Percentiles rank a stretch among this genome's conserved stretches.
Conservation (phyloP, 805 yeast genomes). For the Spathaspora gorwiae region DNA sequence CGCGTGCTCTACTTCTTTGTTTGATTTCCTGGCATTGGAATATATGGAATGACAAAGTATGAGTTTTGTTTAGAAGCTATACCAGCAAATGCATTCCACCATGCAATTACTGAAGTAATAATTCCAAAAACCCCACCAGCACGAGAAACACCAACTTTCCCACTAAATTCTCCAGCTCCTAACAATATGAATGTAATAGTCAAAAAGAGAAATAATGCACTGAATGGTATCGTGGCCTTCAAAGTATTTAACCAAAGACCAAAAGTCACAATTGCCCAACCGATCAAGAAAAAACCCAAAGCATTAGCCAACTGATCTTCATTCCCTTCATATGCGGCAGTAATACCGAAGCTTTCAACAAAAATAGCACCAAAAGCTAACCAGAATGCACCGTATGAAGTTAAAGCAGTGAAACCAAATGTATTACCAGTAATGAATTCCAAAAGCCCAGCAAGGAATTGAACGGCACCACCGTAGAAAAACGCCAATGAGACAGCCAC, state of each 20-base stretch:
- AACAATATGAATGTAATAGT: conserved; percentile 53
- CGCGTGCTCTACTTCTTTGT: not conserved
- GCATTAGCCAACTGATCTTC: conserved; percentile 42
- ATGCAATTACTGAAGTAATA: conserved; percentile 51
- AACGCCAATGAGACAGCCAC: conserved; percentile 54
- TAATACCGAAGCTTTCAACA: conserved; percentile 57
- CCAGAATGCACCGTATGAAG: conserved; percentile 71
- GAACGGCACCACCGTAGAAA: conserved; percentile 61
- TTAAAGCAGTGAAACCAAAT: conserved; percentile 62
- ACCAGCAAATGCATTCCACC: conserved; percentile 63
- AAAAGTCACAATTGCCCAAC: conserved; percentile 62
- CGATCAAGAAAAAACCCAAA: conserved; percentile 56
- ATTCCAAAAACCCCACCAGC: conserved; percentile 66
- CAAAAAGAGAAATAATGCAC: conserved; percentile 49
- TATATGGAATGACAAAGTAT: conserved; percentile 50
- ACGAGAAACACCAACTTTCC: conserved; percentile 34
- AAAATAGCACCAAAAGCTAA: conserved; percentile 56
- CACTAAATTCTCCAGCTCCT: conserved; percentile 47
- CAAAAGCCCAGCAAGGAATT: conserved; percentile 63
- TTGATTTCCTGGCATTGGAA: conserved; percentile 19
- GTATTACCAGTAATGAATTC: conserved; percentile 61
- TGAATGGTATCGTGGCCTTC: conserved; percentile 64
- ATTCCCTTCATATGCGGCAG: conserved; percentile 42
- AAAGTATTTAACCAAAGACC: conserved; percentile 50
- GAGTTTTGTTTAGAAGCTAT: conserved; percentile 56